Percentiles rank a stretch among this genome's conserved stretches.
Evolutionary conservation across 2,329 filamentous ascomycete genomes (phyloP).

Genomic region (Clonostachys rosea): DNA sequence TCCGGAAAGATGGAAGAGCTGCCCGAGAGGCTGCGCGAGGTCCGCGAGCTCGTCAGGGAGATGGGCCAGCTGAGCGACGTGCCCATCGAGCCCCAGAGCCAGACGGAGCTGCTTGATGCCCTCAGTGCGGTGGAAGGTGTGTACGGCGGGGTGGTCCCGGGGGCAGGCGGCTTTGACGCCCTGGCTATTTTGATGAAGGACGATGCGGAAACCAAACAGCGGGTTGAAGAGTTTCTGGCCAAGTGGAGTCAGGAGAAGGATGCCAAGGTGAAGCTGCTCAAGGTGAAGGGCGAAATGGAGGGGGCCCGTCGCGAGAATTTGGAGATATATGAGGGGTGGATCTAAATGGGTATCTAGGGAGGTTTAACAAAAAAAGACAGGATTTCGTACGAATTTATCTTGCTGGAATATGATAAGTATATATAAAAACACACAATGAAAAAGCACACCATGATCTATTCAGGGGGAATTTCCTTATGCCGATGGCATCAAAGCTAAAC

Average conservation of each 20-base stretch:
- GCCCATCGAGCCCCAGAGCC: conserved; percentile 82
- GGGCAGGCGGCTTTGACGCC: conserved; percentile 91
- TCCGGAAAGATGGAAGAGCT: conserved; percentile 38
- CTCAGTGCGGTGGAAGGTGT: conserved; percentile 71
- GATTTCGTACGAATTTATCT: background rate
- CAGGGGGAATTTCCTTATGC: too few species aligned
- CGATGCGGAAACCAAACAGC: conserved; percentile 55
- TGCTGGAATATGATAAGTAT: too few species aligned
- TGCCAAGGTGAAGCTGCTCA: conserved; percentile 63
- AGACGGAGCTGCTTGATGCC: conserved; percentile 80
- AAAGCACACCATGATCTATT: too few species aligned
- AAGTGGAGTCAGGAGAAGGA: conserved; percentile 59
- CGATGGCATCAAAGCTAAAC: too few species aligned
- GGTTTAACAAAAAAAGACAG: background rate
- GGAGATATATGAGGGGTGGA: conserved; percentile 37
- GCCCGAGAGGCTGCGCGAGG: conserved; percentile 38
- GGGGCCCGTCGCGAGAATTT: conserved; percentile 48
- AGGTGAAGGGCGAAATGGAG: conserved; percentile 68
- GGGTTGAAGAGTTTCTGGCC: conserved; percentile 57
- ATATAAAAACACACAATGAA: too few species aligned
- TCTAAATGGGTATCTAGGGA: conserved; percentile 12
- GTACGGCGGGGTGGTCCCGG: conserved; percentile 86
- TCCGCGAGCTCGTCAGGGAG: conserved; percentile 61
- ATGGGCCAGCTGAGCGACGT: conserved; percentile 75
- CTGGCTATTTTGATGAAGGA: conserved; percentile 77